Base-by-base conservation (phyloP, 805 yeast species). In the Candida vaughaniae region DNA sequence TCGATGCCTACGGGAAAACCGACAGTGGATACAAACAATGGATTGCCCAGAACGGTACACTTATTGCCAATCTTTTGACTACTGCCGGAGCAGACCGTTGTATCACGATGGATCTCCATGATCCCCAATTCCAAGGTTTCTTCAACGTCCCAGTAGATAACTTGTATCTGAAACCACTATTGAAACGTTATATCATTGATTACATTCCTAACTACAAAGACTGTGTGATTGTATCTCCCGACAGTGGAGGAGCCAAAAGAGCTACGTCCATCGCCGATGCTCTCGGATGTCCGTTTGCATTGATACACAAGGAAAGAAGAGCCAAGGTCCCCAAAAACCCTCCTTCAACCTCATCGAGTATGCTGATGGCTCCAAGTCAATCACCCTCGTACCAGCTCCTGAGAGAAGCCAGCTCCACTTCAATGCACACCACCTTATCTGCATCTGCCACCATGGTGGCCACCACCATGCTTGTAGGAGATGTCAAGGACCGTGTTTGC, bases 211-310 rank as follows among this genome's bases (percentile, higher is more conserved):
- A 85, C 44, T 87, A 80, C 56, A 77, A 77, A 47, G 83, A 89
- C 27, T 85, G 91, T 28, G 95, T 93, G 6, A 80, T 93, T 50
- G 97, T 93, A 22, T 88, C 96, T 1, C 99, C 99, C 0, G 99
- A 93, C 63, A 93, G 97, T 16, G 99, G 99, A 55, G 99, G 99
- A 45, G 99, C 99, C 33, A 93, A 93, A 61, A 71, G 99, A 47
- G 97, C 99, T 22, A 86, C 96, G 1, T 83, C 91, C 1, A 76
- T 93, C 43, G 99, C 99, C 1, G 99, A 93, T 63, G 77, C 85
- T 1, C 65, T 93, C 40, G 89, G 87, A 14, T 76, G 93, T 68
- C 77, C 89, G 17, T 90, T 93, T 67, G 99, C 99, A 0, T 70
- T 93, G 61, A 89, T 93, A 46, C 98, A 93, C 64, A 93, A 93